Evolutionary conservation across 2,329 filamentous ascomycete species (phyloP).

Genomic region (Dactylellina cionopaga): DNA sequence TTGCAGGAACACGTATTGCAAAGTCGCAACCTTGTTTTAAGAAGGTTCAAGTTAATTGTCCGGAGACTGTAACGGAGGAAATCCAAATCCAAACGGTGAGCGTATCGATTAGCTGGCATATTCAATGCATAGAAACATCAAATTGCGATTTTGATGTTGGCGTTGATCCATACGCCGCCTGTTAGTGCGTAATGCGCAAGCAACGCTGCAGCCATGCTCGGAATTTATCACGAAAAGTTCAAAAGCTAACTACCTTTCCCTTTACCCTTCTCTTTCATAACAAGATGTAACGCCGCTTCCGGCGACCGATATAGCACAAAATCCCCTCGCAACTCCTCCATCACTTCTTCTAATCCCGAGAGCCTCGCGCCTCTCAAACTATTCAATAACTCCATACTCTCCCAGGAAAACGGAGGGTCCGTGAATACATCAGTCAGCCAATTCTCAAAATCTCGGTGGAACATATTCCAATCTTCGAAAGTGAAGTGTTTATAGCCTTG

Average conservation of each 20-base stretch:
- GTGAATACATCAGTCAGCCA: slow-evolving; percentile 7
- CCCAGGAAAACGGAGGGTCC: slow-evolving; percentile 10
- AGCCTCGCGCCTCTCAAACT: background rate
- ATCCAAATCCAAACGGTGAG: too few species aligned
- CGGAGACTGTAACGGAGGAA: too few species aligned
- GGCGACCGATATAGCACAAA: slow-evolving; percentile 13
- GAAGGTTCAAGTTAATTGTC: too few species aligned
- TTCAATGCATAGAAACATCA: too few species aligned
- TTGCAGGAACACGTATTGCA: too few species aligned
- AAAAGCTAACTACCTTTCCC: background rate
- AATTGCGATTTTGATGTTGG: too few species aligned
- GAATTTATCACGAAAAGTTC: too few species aligned
- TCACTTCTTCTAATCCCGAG: slow-evolving; percentile 1
- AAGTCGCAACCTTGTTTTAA: too few species aligned
- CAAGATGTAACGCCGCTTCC: slow-evolving; percentile 14
- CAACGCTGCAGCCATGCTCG: too few species aligned
- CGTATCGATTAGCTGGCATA: too few species aligned
- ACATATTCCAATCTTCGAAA: slow-evolving; percentile 1
- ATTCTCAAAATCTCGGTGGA: background rate
- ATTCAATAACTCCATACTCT: slow-evolving; percentile 1
- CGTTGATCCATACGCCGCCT: too few species aligned
- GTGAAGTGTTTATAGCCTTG: background rate
- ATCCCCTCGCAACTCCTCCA: background rate
- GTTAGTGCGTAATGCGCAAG: too few species aligned
- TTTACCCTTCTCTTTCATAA: slow-evolving; percentile 4